Conservation (phyloP, 2,329 filamentous ascomycete species). For the Fusarium keratoplasticum region DNA sequence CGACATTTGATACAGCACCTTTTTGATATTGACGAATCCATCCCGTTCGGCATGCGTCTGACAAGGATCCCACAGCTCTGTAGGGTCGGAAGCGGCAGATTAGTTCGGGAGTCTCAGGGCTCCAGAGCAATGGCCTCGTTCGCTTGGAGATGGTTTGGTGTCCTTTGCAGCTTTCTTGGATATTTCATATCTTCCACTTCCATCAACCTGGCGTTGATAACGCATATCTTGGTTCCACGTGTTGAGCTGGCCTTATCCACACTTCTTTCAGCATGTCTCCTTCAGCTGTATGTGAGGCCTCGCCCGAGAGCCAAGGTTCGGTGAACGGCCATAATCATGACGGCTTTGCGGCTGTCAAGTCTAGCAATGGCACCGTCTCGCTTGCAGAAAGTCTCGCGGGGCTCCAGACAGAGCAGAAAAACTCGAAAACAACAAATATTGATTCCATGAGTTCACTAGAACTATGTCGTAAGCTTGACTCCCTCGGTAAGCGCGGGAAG, state of each 20-base stretch:
- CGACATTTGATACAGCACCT: background rate
- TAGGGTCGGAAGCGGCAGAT: background rate
- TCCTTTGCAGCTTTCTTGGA: background rate
- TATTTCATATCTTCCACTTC: background rate
- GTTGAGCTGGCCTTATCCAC: background rate
- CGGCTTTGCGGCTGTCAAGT: background rate
- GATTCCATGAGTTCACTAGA: background rate
- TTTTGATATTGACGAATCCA: background rate
- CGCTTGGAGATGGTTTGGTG: background rate
- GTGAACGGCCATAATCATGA: background rate
- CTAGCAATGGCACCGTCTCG: background rate
- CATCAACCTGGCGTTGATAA: background rate
- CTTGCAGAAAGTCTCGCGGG: background rate
- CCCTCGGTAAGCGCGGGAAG: background rate
- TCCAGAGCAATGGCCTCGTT: background rate
- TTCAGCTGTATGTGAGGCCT: background rate
- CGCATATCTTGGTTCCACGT: background rate
- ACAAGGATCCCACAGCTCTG: background rate
- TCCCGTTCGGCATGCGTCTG: background rate
- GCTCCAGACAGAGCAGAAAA: constrained; percentile 9
- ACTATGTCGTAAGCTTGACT: background rate
- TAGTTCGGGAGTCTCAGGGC: background rate
- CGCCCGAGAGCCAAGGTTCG: background rate
- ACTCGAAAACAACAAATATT: background rate
- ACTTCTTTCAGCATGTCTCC: background rate